Evolutionary conservation across 2,329 filamentous ascomycete species (phyloP).

Genomic region (Cladophialophora carrionii): DNA sequence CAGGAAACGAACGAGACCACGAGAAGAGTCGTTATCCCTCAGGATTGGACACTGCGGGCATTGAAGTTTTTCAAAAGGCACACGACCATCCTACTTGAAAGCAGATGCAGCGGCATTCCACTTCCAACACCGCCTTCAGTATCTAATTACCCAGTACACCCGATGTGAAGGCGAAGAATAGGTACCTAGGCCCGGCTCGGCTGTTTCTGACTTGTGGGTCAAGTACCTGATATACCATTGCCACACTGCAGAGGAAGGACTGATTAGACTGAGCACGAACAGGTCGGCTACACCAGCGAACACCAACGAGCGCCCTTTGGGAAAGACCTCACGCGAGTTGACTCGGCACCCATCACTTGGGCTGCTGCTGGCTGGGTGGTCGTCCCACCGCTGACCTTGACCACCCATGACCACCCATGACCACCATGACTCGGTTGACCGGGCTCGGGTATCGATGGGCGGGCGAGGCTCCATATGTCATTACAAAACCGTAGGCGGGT

Average conservation of each 20-base stretch:
- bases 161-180: background rate
- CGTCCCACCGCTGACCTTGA: too few relatives aligned
- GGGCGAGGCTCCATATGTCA: background rate
- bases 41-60: background rate
- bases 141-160: too few relatives aligned
- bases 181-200: background rate
- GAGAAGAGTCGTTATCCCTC: background rate
- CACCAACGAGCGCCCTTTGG: too few relatives aligned
- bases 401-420: background rate
- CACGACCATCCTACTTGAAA: background rate
- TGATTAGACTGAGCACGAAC: background rate
- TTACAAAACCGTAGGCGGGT: background rate
- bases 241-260: background rate
- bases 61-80: too few relatives aligned
- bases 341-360: background rate
- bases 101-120: background rate
- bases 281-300: background rate
- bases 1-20: background rate
- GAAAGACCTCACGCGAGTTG: conserved; percentile 1
- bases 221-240: too few relatives aligned
- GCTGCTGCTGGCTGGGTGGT: too few relatives aligned
- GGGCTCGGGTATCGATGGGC: background rate
- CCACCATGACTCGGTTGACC: background rate
- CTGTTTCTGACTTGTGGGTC: background rate
- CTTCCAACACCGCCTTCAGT: background rate